Conservation (phyloP, 371 early-diverging fungal species). For the Umbelopsis sp. region DNA sequence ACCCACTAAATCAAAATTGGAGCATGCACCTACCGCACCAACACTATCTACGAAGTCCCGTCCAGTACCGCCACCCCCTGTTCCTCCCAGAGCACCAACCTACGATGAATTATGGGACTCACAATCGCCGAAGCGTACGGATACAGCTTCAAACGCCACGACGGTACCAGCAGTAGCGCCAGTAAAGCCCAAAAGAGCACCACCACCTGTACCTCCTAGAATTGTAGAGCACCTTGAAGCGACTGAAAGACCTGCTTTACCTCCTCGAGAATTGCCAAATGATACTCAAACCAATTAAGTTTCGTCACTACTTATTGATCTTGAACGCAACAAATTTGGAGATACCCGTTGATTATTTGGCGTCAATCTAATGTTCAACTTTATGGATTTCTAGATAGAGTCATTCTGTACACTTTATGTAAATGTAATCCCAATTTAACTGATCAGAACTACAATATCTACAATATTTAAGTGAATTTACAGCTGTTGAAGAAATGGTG, state of each 20-base stretch:
- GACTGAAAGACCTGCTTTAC: neutral
- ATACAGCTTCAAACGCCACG: neutral
- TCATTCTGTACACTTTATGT: too few relatives aligned
- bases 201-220: slow-evolving; percentile 14
- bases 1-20: neutral
- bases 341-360: neutral
- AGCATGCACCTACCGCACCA: neutral
- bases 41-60: neutral
- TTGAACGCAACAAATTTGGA: neutral
- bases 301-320: neutral
- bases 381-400: too few relatives aligned
- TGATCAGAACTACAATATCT: too few relatives aligned
- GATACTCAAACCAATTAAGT: neutral
- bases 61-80: slow-evolving; percentile 15
- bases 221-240: neutral
- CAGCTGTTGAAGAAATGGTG: too few relatives aligned
- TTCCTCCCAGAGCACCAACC: slow-evolving; percentile 2
- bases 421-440: too few relatives aligned
- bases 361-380: too few relatives aligned
- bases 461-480: too few relatives aligned
- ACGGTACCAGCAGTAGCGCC: neutral
- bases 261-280: neutral
- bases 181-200: neutral
- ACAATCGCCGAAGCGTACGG: neutral
- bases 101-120: neutral